A percentile compares a stretch with the other conserved stretches of the same genome.
Evolutionary conservation across 805 yeast species (phyloP).

Genomic region (Kregervanrija pseudodelftensis): DNA sequence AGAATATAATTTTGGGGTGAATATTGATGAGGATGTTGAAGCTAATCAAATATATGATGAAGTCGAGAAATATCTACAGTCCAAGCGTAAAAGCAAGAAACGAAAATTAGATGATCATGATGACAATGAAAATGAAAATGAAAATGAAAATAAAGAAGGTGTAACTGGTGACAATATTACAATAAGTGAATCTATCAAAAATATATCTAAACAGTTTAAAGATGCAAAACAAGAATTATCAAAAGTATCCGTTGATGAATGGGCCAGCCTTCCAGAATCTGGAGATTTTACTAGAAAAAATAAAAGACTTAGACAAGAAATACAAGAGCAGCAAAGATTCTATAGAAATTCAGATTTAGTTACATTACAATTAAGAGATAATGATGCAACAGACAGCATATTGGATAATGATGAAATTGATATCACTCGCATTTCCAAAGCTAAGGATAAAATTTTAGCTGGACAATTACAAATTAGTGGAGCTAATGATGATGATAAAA

Average conservation of each 20-base stretch:
- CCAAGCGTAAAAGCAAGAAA: slow-evolving; percentile 26
- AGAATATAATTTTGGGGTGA: no score
- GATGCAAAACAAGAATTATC: slow-evolving; percentile 62
- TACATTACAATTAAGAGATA: slow-evolving; percentile 29
- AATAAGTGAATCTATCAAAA: slow-evolving; percentile 20
- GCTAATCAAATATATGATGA: slow-evolving; percentile 65
- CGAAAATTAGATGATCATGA: slow-evolving; percentile 16
- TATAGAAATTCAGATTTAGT: slow-evolving; percentile 81
- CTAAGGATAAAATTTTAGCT: slow-evolving; percentile 53
- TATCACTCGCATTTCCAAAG: slow-evolving; percentile 51
- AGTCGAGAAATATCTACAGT: slow-evolving; percentile 46
- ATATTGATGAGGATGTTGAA: slow-evolving; percentile 54
- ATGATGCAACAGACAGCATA: slow-evolving; percentile 27
- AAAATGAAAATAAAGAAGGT: slow-evolving; percentile 4
- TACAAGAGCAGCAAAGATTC: slow-evolving; percentile 56
- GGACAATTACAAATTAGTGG: slow-evolving; percentile 36
- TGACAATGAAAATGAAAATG: slow-evolving; percentile 1
- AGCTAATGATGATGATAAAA: slow-evolving; percentile 21
- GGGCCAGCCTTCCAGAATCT: slow-evolving; percentile 82
- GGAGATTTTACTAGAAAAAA: slow-evolving; percentile 79
- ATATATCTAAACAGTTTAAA: slow-evolving; percentile 49
- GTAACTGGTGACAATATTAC: slow-evolving; percentile 13
- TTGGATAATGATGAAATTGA: slow-evolving; percentile 28
- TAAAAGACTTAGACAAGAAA: slow-evolving; percentile 59
- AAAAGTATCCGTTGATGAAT: slow-evolving; percentile 56